Evolutionary conservation across 768 basidiomycete species (phyloP), one percentile per base, ranked within the genome.

Genomic region (Lyophyllum decastes): DNA sequence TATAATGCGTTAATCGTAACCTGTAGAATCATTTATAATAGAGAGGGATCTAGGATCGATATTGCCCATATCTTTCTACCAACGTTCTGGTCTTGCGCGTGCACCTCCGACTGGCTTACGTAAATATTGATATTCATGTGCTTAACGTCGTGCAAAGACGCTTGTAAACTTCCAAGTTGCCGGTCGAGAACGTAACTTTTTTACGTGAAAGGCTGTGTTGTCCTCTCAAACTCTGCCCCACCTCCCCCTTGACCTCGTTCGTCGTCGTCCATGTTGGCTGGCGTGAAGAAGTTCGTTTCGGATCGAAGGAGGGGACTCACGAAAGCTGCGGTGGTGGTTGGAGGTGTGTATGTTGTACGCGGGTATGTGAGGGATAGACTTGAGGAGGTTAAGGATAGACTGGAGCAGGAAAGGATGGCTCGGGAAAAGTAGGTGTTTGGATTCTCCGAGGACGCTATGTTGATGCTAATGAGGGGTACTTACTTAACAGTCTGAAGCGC

Each of bases 321-420:
- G 3, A 83, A 83, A 65, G 73, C 81, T 4, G 82, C 78, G 0
- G 78, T 78, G 2, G 73, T 87, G 46, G 71, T 69, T 1, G 88
- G 87, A 5, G 85, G 85, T 5, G 73, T 82, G 27, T 95, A 94
- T 70, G 64, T 86, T 14, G 72, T 84, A 21, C 82, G 82, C 44
- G 64, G 76, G 17, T 94, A 91, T 75, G 76, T 90, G 44, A 65
- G 72, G 16, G 78, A 83, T 44, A 76, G 88, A 24, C 71, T 92
- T 27, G 82, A 86, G 34, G 90, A 93, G 57, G 78, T 85, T 51
- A 85, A 87, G 62, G 82, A 83, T 52, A 80, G 77, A 54, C 73
- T 90, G 56, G 77, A 86, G 62, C 76, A 82, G 61, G 85, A 88
- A 49, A 74, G 80, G 43, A 54, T 73, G n/a, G 90, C 90, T 2